phyloP scores from a whole-genome alignment of 257 asterid species.

The Plectranthus barbatus region DNA sequence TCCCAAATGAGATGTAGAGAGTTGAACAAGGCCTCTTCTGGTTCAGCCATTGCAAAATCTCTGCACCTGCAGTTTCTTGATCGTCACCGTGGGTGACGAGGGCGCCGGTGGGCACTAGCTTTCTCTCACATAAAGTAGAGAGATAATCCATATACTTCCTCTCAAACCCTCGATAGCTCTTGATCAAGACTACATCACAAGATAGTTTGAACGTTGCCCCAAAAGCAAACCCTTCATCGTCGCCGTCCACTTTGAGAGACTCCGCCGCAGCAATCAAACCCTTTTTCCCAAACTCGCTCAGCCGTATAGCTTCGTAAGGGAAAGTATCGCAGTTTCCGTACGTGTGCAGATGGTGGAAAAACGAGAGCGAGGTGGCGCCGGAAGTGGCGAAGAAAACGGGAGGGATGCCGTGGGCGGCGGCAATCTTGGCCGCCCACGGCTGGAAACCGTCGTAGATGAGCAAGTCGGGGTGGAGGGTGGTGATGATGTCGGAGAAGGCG shows the following conservation, averaged over 20 bases:
- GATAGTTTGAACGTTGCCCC: conserved; percentile 22
- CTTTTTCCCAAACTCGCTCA: conserved; percentile 17
- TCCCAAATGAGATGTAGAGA: conserved; percentile 37
- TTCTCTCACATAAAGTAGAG: conserved; percentile 15
- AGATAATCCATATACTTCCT: conserved; percentile 32
- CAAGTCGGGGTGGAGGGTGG: conserved; percentile 16
- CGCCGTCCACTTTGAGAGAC: conserved; percentile 2
- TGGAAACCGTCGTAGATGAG: conserved; percentile 28
- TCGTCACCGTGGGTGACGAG: conserved; percentile 3
- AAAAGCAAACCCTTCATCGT: conserved; percentile 9
- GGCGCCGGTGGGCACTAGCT: conserved; percentile 28
- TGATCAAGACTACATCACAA: conserved; percentile 23
- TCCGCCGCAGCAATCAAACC: not conserved
- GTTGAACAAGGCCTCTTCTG: conserved; percentile 14
- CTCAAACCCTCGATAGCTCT: conserved; percentile 25
- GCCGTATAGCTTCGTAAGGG: conserved; percentile 24
- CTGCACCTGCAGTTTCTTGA: not conserved
- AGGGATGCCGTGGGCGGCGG: conserved; percentile 18
- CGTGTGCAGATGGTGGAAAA: conserved; percentile 16
- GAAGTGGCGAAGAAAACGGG: conserved; percentile 13
- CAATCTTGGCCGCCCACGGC: conserved; percentile 25
- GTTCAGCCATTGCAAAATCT: conserved; percentile 28
- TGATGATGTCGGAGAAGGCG: conserved; percentile 11
- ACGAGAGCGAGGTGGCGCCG: conserved; percentile 9
- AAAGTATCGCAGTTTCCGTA: conserved; percentile 12